phyloP scores from a whole-genome alignment of 2,329 filamentous ascomycete species.

The Hortaea sp. region DNA sequence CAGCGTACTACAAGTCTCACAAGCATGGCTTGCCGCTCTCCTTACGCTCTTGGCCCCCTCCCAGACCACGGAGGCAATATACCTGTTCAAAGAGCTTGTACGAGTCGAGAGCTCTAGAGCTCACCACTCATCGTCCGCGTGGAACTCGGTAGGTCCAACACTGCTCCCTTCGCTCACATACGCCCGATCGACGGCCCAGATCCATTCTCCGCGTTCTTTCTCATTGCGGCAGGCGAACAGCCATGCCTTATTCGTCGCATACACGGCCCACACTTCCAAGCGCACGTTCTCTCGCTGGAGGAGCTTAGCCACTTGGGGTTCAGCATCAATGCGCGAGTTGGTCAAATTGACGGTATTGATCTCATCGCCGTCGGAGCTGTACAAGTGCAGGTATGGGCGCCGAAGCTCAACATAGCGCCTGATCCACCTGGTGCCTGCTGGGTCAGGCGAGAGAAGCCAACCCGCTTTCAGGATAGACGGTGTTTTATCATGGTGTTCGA shows the following conservation, averaged over 20 bases:
- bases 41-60: too few relatives aligned
- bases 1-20: neutral
- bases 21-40: too few relatives aligned
- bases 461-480: conserved; percentile 64
- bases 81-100: neutral
- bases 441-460: conserved; percentile 71
- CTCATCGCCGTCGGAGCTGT: conserved; percentile 81
- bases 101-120: neutral
- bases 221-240: conserved; percentile 84
- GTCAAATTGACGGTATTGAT: conserved; percentile 79
- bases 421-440: conserved; percentile 72
- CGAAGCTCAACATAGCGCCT: conserved; percentile 89
- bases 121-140: neutral
- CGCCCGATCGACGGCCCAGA: conserved; percentile 75
- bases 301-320: conserved; percentile 74
- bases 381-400: conserved; percentile 82
- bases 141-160: neutral
- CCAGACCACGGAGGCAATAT: too few relatives aligned
- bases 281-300: conserved; percentile 36
- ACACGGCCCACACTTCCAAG: conserved; percentile 71
- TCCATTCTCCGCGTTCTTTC: conserved; percentile 93
- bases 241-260: conserved; percentile 90
- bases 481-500: conserved; percentile 72
- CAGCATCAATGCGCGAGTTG: conserved; percentile 84
- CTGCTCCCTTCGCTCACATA: conserved; percentile 1